Evolutionary conservation across 1,139 yeast genomes (phyloP).

Genomic region (Pneumocystis murina): DNA sequence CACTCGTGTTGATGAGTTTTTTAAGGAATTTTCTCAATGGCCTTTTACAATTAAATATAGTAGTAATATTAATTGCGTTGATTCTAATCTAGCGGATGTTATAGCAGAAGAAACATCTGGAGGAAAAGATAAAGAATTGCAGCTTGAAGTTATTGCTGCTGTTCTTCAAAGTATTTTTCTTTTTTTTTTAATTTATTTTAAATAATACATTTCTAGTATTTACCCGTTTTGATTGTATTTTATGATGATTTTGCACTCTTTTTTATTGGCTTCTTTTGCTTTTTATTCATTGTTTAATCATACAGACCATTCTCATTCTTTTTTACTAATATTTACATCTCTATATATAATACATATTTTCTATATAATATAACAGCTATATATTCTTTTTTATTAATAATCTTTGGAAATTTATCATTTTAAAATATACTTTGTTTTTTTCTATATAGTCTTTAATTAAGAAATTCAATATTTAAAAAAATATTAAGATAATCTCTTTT

Average conservation of each 20-base stretch:
- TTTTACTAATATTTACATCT: too few relatives aligned
- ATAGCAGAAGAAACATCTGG: conserved; percentile 49
- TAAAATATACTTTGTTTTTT: too few relatives aligned
- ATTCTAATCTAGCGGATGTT: conserved; percentile 59
- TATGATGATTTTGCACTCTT: conserved; percentile 18
- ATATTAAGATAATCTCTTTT: too few relatives aligned
- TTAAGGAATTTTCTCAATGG: conserved; percentile 65
- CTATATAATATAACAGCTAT: too few relatives aligned
- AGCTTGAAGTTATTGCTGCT: conserved; percentile 81
- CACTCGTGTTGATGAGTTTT: conserved; percentile 79
- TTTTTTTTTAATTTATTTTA: background rate
- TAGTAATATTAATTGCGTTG: conserved; percentile 36
- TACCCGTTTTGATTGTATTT: conserved; percentile 34
- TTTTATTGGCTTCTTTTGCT: background rate
- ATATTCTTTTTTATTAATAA: too few relatives aligned
- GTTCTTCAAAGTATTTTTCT: conserved; percentile 27
- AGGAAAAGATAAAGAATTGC: conserved; percentile 46
- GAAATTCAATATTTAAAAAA: too few relatives aligned
- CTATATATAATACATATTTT: too few relatives aligned
- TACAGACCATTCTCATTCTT: background rate
- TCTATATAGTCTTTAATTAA: too few relatives aligned
- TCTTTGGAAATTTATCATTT: too few relatives aligned
- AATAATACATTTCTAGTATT: conserved; percentile 22
- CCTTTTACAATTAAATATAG: conserved; percentile 59
- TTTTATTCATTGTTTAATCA: background rate